A percentile compares a stretch with the other conserved stretches of the same genome.
Conservation (phyloP, 139 green algal genomes). For the Pleodorina starrii region DNA sequence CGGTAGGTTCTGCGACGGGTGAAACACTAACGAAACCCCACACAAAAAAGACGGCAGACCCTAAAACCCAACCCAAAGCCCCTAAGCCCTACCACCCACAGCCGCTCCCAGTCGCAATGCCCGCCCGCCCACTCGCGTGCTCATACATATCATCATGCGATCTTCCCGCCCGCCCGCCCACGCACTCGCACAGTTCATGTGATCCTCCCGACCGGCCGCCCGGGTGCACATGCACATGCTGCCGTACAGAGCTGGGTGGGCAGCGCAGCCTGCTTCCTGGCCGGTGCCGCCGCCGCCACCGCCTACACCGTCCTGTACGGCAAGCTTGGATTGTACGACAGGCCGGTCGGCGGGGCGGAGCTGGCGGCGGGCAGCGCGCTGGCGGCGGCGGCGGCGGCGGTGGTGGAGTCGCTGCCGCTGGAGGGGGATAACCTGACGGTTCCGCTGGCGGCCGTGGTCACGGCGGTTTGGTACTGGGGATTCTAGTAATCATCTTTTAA, state of each 20-base stretch:
- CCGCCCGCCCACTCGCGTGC: background rate
- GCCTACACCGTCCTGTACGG: constrained; percentile 12
- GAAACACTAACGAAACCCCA: no score
- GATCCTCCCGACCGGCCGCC: background rate
- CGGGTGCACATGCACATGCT: background rate
- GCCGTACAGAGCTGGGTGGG: constrained; percentile 22
- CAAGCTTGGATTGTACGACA: background rate
- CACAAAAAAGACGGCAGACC: no score
- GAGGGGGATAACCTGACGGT: constrained; percentile 33
- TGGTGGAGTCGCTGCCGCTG: constrained; percentile 46
- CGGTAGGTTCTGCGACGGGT: background rate
- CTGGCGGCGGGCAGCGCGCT: background rate
- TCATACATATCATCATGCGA: background rate
- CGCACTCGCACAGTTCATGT: background rate
- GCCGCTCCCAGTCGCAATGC: background rate
- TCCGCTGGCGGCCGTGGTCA: constrained; percentile 13
- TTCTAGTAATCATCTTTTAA: background rate
- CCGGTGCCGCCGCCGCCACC: background rate
- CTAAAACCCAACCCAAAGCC: no score
- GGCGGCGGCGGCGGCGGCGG: background rate
- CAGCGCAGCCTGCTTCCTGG: constrained; percentile 11
- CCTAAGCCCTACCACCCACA: background rate
- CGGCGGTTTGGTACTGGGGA: constrained; percentile 3
- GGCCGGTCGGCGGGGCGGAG: background rate
- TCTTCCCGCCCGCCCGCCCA: background rate